These are phyloP conservation scores for Castanea mollissima DNA, from an alignment of 306 rosid genomes.

Conservation along the genomic window DNA sequence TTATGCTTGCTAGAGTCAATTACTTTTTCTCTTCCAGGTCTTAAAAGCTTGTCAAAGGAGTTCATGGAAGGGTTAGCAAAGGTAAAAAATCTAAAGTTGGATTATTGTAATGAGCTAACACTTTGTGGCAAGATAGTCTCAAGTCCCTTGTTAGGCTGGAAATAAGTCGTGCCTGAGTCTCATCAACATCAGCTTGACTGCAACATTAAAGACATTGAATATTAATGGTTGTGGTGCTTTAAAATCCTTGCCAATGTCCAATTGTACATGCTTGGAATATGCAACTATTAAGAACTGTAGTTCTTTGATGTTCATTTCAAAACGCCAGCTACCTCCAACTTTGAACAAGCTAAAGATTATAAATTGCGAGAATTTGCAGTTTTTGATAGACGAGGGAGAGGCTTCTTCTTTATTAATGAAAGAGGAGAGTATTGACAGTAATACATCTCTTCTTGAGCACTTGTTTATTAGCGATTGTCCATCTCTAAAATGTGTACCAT, in stretches of 20 bases:
- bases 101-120: background rate
- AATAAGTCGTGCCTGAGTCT: no score
- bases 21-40: background rate
- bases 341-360: background rate
- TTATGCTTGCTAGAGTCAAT: background rate
- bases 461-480: rapidly evolving
- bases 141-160: no score
- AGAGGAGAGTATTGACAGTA: no score
- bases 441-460: background rate
- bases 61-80: background rate
- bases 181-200: no score
- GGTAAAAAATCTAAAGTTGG: background rate
- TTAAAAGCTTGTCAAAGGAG: background rate
- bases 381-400: background rate
- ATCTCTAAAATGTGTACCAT: background rate
- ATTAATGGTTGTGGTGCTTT: background rate
- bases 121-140: background rate
- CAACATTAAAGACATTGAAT: no score
- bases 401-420: background rate
- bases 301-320: conserved; percentile 6
- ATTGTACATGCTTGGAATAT: background rate
- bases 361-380: background rate
- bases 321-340: conserved; percentile 2
- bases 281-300: background rate
- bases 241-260: background rate